These are phyloP conservation scores for Vaccinium darrowii DNA, from an alignment of 148 eudicot species.

Conservation along the genomic window DNA sequence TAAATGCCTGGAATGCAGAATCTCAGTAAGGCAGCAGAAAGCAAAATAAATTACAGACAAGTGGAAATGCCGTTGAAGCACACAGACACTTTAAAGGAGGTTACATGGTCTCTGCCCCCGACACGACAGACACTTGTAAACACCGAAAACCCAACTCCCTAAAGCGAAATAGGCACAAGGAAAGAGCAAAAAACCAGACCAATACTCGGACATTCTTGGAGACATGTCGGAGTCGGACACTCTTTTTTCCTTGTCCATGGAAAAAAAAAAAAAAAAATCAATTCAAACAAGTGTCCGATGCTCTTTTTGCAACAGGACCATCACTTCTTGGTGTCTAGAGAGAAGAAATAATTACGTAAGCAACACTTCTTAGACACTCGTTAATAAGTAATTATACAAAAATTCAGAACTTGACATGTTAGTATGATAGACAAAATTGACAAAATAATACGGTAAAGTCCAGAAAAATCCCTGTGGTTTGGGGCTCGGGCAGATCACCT, in stretches of 20 bases:
- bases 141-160: too few relatives aligned
- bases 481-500: too few relatives aligned
- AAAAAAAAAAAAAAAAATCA: too few relatives aligned
- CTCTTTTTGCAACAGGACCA: neutral
- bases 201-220: neutral
- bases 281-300: neutral
- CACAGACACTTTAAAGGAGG: neutral
- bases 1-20: slow-evolving; percentile 48
- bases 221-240: neutral
- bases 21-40: neutral
- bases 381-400: neutral
- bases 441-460: neutral
- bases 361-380: neutral
- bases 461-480: too few relatives aligned
- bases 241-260: neutral
- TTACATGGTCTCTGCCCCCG: neutral
- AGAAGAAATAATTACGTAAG: neutral
- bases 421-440: neutral
- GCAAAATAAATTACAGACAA: neutral
- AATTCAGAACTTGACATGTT: neutral
- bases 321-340: neutral
- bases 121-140: neutral
- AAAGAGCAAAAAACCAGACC: too few relatives aligned
- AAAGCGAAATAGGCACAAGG: too few relatives aligned
- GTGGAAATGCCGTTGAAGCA: neutral